Base-by-base conservation (phyloP, 2,329 filamentous ascomycete genomes). In the Hypocreales sp. region DNA sequence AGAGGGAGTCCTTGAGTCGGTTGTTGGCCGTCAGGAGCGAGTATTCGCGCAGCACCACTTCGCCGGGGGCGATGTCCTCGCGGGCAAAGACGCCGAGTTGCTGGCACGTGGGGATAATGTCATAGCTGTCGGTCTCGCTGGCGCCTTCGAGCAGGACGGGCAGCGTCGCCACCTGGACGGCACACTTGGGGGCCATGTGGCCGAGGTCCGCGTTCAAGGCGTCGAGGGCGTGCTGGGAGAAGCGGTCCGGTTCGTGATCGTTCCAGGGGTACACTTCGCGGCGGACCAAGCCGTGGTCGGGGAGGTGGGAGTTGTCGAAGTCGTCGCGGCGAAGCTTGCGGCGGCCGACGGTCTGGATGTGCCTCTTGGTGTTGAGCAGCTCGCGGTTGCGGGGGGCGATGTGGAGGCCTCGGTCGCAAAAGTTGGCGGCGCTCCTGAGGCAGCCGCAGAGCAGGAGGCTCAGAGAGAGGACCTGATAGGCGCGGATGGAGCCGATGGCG, bases 81-180 rank as follows among this genome's bases (percentile, higher is more conserved):
- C 73, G 81, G 7, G 86, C 87, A 47, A 95, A 95, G 4, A 98
- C 66, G 5, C 90, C 90, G 1, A 98, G 67, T 50, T 98, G 90
- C 33, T 69, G 67, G 39, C 73, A 75, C 5, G 68, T 76, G 7
- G 61, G 56, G 11, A 63, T 64, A 22, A 56, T 56, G n/a, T 61
- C 56, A 37, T 59, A 60, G 15, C 44, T 45, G 32, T 64, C 59
- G 1, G 57, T 62, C 16, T 55, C 53, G 31, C 65, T 66, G 4
- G 64, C 66, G 15, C 58, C 56, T 25, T 66, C 60, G 8, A 74
- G 58, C 15, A 95, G 55, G 1, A 80, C 59, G 1, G 87, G 90
- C 5, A 98, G 56, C 18, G 76, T 67, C 0, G 83, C 73, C 4
- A 78, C 75, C 31, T 72, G 68, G 17, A 92, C 79, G 36, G 81